Conservation (phyloP, 768 basidiomycete genomes). For the Hirschioporus abietinus region DNA sequence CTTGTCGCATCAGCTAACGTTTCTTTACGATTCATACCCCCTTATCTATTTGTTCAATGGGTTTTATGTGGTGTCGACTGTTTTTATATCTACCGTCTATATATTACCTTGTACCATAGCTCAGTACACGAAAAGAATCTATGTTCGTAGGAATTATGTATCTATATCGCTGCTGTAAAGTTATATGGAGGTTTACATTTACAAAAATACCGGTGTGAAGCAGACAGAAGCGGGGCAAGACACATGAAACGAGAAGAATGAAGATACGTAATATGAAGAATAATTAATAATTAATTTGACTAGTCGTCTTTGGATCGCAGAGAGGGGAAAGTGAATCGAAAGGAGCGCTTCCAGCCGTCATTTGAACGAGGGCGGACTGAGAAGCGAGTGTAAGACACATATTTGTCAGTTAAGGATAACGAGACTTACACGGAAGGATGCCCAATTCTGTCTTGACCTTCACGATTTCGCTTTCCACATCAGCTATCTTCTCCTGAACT, state of each 20-base stretch:
- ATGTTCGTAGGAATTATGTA: neutral
- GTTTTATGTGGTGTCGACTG: neutral
- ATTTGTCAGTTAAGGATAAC: neutral
- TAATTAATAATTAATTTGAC: neutral
- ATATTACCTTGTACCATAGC: too few species aligned
- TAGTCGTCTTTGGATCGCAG: neutral
- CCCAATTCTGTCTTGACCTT: neutral
- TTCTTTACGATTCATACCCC: neutral
- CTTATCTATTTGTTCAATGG: neutral
- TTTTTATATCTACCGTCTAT: neutral
- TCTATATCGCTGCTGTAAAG: neutral
- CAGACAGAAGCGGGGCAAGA: neutral
- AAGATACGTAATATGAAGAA: neutral
- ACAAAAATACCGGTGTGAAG: neutral
- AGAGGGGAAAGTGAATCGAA: neutral
- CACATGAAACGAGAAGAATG: neutral
- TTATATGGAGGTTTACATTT: neutral
- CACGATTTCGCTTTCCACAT: neutral
- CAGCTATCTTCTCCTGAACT: neutral
- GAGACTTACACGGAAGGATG: neutral
- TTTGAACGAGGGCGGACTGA: neutral
- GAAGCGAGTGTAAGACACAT: neutral
- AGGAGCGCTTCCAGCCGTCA: neutral
- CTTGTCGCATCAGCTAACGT: neutral
- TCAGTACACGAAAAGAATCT: neutral